Evolutionary conservation across 768 basidiomycete species (phyloP).

Genomic region (Neoboletus subvelutipes): DNA sequence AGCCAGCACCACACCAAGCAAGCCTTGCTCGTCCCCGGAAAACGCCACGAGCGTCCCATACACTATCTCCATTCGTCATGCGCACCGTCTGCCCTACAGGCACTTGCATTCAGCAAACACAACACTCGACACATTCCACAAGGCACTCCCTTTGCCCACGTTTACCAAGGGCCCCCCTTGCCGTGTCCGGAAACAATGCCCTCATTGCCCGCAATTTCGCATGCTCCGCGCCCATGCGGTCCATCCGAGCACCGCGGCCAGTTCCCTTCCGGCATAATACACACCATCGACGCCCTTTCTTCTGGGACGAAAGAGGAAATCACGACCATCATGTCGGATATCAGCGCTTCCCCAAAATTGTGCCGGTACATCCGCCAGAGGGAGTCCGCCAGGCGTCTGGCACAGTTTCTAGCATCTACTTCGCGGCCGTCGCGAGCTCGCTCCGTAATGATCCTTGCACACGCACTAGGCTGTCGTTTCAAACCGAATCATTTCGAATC

Average conservation of each 20-base stretch:
- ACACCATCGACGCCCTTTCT: slow-evolving; percentile 27
- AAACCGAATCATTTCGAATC: slow-evolving; percentile 59
- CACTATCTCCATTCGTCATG: slow-evolving; percentile 26
- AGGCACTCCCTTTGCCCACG: slow-evolving; percentile 3
- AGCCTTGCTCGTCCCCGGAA: slow-evolving; percentile 27
- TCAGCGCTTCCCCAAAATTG: slow-evolving; percentile 24
- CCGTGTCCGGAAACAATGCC: background rate
- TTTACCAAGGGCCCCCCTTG: background rate
- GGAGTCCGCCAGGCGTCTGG: slow-evolving; percentile 34
- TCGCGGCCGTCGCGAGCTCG: slow-evolving; percentile 42
- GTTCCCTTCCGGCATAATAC: slow-evolving; percentile 26
- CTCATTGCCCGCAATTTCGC: background rate
- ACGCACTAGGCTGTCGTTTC: slow-evolving; percentile 47
- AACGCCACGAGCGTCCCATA: slow-evolving; percentile 13
- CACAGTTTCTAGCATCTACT: slow-evolving; percentile 34
- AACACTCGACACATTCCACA: background rate
- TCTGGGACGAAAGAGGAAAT: slow-evolving; percentile 15
- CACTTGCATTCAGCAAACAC: slow-evolving; percentile 18
- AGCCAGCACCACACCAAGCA: slow-evolving; percentile 54
- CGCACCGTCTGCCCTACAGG: slow-evolving; percentile 9
- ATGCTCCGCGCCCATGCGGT: background rate
- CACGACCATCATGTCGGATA: slow-evolving; percentile 6
- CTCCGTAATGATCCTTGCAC: slow-evolving; percentile 47
- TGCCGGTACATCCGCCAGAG: slow-evolving; percentile 33
- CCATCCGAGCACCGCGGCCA: slow-evolving; percentile 7